Conservation (phyloP, 2,329 filamentous ascomycete species). For the Aspergillus novoparasiticus region DNA sequence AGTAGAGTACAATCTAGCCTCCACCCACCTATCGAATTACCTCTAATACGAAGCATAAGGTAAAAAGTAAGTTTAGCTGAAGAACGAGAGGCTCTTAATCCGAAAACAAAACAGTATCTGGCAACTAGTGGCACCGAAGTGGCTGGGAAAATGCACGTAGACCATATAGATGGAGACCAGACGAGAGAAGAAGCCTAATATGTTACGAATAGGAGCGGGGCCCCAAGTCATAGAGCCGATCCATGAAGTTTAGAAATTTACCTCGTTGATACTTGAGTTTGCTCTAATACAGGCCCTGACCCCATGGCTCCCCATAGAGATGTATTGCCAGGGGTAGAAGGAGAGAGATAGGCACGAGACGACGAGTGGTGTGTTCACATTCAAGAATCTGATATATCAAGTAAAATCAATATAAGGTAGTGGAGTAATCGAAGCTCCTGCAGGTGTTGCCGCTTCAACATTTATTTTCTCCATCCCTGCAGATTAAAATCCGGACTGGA, state of each 20-base stretch:
- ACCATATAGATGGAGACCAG: too few species aligned
- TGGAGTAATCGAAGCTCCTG: not conserved
- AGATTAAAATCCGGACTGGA: not conserved
- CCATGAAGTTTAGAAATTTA: not conserved
- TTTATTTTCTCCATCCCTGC: not conserved
- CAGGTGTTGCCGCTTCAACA: not conserved
- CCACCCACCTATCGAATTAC: too few species aligned
- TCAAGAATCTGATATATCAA: constrained; percentile 1
- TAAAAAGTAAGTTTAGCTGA: too few species aligned
- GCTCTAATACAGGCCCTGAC: not conserved
- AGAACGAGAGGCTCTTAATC: too few species aligned
- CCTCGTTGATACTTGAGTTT: not conserved
- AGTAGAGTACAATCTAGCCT: not conserved
- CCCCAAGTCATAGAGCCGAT: not conserved
- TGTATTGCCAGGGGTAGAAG: not conserved
- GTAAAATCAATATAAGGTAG: not conserved
- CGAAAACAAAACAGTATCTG: too few species aligned
- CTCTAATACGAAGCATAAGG: too few species aligned
- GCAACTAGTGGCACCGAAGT: too few species aligned
- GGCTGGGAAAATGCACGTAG: too few species aligned
- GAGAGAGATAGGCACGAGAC: not conserved
- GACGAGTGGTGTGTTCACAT: not conserved
- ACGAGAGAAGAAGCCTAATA: too few species aligned
- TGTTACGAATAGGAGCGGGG: too few species aligned
- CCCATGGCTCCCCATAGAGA: not conserved